These are phyloP conservation scores for Leishmania tropica DNA, from an alignment of 208 protist genomes.

Conservation along the genomic window DNA sequence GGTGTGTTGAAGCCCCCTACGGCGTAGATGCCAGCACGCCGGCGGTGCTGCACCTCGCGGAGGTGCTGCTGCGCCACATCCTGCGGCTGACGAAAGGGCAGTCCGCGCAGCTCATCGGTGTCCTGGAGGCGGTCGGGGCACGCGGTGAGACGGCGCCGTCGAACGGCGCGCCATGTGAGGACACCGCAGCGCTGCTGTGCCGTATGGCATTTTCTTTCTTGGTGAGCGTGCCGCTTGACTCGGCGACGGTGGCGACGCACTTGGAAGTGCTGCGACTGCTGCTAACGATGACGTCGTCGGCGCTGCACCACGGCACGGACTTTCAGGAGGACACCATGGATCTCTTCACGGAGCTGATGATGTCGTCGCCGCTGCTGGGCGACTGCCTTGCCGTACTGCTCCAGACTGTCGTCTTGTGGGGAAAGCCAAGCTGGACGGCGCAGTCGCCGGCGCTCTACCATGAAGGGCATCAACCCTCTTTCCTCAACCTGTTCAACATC, in stretches of 20 bases:
- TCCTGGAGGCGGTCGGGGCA: slow-evolving; percentile 34
- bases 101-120: slow-evolving; percentile 36
- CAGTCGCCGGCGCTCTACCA: slow-evolving; percentile 42
- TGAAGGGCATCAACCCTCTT: slow-evolving; percentile 35
- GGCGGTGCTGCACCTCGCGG: slow-evolving; percentile 43
- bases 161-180: slow-evolving; percentile 12
- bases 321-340: slow-evolving; percentile 61
- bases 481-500: slow-evolving; percentile 45
- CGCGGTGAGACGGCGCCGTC: background rate
- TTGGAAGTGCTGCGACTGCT: slow-evolving; percentile 58
- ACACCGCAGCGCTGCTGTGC: slow-evolving; percentile 44
- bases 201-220: slow-evolving; percentile 48
- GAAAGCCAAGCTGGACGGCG: slow-evolving; percentile 16
- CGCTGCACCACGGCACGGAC: slow-evolving; percentile 70
- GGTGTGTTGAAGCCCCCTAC: slow-evolving; percentile 30
- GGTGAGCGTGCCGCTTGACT: slow-evolving; percentile 36
- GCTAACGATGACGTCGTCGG: slow-evolving; percentile 75
- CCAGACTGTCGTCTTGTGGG: slow-evolving; percentile 59
- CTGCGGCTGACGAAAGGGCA: slow-evolving; percentile 37
- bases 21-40: slow-evolving; percentile 22
- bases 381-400: slow-evolving; percentile 52
- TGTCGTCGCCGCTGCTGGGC: slow-evolving; percentile 45
- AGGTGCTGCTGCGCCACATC: slow-evolving; percentile 69
- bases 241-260: slow-evolving; percentile 53
- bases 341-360: slow-evolving; percentile 77